A percentile compares a stretch with the other conserved stretches of the same genome.
Evolutionary conservation across 139 green algal species (phyloP).

Genomic region (Chlorella sorokiniana): DNA sequence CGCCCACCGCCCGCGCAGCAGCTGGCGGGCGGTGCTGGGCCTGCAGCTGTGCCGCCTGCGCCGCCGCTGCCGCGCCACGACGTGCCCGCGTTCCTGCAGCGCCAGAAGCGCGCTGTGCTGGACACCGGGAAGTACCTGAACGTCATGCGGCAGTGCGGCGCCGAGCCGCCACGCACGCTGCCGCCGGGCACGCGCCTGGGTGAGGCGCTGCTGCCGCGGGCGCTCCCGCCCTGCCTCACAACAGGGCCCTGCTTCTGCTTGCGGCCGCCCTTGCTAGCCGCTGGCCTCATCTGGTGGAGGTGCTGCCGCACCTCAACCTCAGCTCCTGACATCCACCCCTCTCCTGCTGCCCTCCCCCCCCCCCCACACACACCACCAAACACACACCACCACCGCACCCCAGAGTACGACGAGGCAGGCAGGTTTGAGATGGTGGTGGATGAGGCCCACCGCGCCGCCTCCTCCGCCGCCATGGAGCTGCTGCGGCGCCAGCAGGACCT

Average conservation of each 20-base stretch:
- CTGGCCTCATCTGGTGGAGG: no score
- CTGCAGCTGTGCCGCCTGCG: not conserved
- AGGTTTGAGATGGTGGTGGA: constrained; percentile 48
- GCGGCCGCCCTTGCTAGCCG: not conserved
- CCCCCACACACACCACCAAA: no score
- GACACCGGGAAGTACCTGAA: constrained; percentile 92
- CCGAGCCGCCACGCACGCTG: constrained; percentile 45
- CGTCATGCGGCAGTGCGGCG: constrained; percentile 78
- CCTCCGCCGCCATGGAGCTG: constrained; percentile 65
- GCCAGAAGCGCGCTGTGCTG: constrained; percentile 53
- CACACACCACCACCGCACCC: no score
- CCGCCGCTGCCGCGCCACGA: constrained; percentile 39
- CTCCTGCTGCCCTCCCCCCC: no score
- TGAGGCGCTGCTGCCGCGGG: constrained; percentile 16
- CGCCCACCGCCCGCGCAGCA: not conserved
- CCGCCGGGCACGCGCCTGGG: constrained; percentile 40
- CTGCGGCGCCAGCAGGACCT: constrained; percentile 57
- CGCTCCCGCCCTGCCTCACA: not conserved
- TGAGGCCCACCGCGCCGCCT: constrained; percentile 55
- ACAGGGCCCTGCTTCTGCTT: constrained; percentile 1
- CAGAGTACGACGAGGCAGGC: constrained; percentile 59
- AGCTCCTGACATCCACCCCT: no score
- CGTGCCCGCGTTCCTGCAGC: constrained; percentile 76
- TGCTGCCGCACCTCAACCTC: no score
- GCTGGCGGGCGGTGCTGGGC: not conserved